Base-by-base conservation (phyloP, 352 stramenopile genomes). In the Saprolegnia parasitica region DNA sequence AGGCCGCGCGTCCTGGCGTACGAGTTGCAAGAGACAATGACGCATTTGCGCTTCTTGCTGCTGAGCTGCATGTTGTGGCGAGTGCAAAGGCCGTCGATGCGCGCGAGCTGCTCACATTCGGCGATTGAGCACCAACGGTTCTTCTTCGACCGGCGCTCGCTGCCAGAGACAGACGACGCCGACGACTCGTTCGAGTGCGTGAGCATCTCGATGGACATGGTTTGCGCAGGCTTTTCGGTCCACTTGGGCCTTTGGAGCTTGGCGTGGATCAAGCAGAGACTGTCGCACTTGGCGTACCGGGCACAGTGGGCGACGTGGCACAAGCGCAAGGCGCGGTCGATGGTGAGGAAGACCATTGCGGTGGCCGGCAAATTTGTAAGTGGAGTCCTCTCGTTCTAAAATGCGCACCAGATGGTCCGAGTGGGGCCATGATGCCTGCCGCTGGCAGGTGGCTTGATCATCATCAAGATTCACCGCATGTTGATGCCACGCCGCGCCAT, bases 1-100 rank as follows among this genome's bases (percentile, higher is more conserved):
- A 93, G 72, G 9, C 86, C 86, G 21, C 83, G 84, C 15, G 84
- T 46, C 10, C 55, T n/a, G 5, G 55, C 55, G 35, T 62, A 62
- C 21, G 55, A 23, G 18, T 26, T 40, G 55, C 55, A 62, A 35
- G 23, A 13, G 16, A 35, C 26, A 15, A 62, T 45, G 55, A n/a
- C 32, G 24, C 55, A 62, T 24, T 62, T 62, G 55, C 55, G 55
- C 55, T 62, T 62, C 26, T 45, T 26, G 55, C 55, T 62, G 55
- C 55, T 62, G 55, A 62, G 32, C 32, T 62, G 55, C 55, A 62
- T 62, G 55, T 62, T 62, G 55, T 62, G 55, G 21, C 32, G 23
- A 1, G 55, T 62, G 24, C 55, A 62, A 15, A 46, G 32, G 24
- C 55, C 55, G n/a, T 62, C 55, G 29, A 62, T 62, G 18, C 55